Evolutionary conservation across 1,284 basidiomycete genomes (phyloP).

Genomic region (Trichosporon faecale): DNA sequence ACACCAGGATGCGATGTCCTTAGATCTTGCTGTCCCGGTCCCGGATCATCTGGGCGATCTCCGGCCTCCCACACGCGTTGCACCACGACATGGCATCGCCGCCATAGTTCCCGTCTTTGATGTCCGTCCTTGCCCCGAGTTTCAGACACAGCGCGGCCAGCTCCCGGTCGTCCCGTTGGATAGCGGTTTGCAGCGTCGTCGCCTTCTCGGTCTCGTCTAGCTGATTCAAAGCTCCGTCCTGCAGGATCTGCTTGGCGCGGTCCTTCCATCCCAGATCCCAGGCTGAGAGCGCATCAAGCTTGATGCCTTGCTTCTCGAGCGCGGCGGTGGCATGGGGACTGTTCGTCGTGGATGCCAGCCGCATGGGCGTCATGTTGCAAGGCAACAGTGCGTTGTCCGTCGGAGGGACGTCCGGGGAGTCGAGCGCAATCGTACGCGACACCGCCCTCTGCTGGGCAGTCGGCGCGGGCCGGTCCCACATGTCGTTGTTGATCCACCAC

Average conservation of each 20-base stretch:
- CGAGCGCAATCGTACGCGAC: not conserved
- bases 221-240: not conserved
- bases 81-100: not conserved
- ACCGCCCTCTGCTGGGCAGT: not conserved
- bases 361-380: conserved; percentile 1
- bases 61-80: not conserved
- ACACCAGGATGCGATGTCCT: not conserved
- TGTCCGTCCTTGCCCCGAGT: not conserved
- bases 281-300: not conserved
- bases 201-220: not conserved
- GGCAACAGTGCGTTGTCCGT: not conserved
- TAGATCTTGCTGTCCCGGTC: not conserved
- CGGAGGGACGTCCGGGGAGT: not conserved
- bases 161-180: not conserved
- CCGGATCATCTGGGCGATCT: not conserved
- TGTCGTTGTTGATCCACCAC: conserved; percentile 1
- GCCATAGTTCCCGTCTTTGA: not conserved
- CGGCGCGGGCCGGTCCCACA: not conserved
- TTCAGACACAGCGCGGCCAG: not conserved
- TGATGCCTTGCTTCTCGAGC: not conserved
- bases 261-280: conserved; percentile 8
- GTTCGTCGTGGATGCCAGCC: not conserved
- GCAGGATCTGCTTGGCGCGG: not conserved
- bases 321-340: not conserved
- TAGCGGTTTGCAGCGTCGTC: not conserved